These are phyloP conservation scores for Sambucus nigra DNA, from an alignment of 129 eudicot genomes.

Conservation along the genomic window DNA sequence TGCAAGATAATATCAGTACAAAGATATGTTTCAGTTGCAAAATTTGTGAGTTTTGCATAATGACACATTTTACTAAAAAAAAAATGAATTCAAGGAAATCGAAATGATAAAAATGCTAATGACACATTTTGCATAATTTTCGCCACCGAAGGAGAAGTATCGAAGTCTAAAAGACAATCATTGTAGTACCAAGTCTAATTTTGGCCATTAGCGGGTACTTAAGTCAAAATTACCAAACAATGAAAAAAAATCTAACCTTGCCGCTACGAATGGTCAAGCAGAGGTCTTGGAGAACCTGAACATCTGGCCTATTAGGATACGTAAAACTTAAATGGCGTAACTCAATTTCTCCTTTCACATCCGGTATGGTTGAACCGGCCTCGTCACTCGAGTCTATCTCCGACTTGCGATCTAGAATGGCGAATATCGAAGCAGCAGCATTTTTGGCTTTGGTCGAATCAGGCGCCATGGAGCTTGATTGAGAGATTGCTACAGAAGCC, in stretches of 20 bases:
- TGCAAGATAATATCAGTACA: conserved; percentile 12
- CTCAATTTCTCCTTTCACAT: conserved; percentile 69
- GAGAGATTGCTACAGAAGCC: conserved; percentile 57
- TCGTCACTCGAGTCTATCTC: conserved; percentile 73
- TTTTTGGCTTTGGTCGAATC: conserved; percentile 62
- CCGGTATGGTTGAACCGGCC: conserved; percentile 42
- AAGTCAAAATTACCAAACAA: too few relatives aligned
- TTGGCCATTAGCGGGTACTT: too few relatives aligned
- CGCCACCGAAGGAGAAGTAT: too few relatives aligned
- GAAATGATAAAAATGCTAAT: background rate
- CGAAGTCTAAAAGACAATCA: too few relatives aligned
- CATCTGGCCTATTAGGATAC: conserved; percentile 77
- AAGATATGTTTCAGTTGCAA: background rate
- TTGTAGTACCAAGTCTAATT: too few relatives aligned
- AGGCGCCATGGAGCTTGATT: conserved; percentile 61
- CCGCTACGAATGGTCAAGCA: conserved; percentile 61
- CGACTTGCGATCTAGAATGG: conserved; percentile 59
- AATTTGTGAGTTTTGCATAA: background rate
- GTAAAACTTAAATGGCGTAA: conserved; percentile 55
- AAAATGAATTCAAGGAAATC: background rate
- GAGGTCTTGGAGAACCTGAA: conserved; percentile 59
- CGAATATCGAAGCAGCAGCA: conserved; percentile 61
- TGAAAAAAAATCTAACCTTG: conserved; percentile 41
- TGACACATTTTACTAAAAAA: background rate
- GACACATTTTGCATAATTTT: too few relatives aligned